Percentiles rank a stretch among this genome's conserved stretches.
Evolutionary conservation across 2,329 filamentous ascomycete genomes (phyloP).

Genomic region (Pestalotiopsis sp.): DNA sequence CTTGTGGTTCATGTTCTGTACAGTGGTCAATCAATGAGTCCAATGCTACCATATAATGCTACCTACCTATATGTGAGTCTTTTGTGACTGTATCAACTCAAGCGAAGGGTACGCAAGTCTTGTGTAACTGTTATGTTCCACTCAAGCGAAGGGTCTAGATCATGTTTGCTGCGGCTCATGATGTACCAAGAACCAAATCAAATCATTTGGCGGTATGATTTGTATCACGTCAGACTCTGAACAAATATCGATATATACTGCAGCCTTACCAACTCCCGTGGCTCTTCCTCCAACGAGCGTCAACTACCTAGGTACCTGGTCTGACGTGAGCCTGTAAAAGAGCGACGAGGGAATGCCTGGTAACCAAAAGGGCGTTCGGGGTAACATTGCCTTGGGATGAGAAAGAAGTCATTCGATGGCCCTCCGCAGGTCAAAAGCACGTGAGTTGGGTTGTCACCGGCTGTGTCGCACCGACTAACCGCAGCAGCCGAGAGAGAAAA

Average conservation of each 20-base stretch:
- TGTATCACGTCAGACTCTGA: background rate
- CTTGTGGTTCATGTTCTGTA: too few species aligned
- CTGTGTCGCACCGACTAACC: background rate
- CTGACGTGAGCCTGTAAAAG: background rate
- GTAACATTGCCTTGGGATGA: too few species aligned
- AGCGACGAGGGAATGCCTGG: background rate
- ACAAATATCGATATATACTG: background rate
- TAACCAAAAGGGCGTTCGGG: too few species aligned
- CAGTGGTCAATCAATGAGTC: too few species aligned
- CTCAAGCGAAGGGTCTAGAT: background rate
- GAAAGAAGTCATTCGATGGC: background rate
- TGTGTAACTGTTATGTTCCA: background rate
- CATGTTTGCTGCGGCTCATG: background rate
- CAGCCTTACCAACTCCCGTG: background rate
- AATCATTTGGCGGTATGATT: background rate
- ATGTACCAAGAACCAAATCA: background rate
- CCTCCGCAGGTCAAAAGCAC: conserved; percentile 5
- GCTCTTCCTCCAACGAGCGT: too few species aligned
- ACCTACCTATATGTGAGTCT: background rate
- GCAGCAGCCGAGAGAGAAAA: background rate
- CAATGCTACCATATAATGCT: too few species aligned
- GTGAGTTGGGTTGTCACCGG: background rate
- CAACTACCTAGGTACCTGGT: background rate
- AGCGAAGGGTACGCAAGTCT: background rate
- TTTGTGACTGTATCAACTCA: background rate